phyloP scores from a whole-genome alignment of 148 eudicot species.

The Salicornia ramosissima region DNA sequence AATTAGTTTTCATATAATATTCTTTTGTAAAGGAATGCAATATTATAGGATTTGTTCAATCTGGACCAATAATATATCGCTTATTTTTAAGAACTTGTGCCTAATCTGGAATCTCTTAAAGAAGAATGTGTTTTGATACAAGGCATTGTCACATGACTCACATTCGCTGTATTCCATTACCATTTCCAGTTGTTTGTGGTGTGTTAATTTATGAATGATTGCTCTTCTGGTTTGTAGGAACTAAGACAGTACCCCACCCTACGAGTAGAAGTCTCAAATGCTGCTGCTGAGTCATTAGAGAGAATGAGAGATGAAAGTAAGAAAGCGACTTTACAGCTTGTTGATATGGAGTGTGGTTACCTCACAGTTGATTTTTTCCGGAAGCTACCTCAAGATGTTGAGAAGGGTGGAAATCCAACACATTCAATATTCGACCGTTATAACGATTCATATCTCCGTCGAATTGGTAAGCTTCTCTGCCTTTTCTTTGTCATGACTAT shows the following conservation, averaged over 20 bases:
- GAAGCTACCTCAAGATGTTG: slow-evolving; percentile 98
- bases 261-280: slow-evolving; percentile 72
- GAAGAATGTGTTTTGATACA: background rate
- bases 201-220: background rate
- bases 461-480: slow-evolving; percentile 57
- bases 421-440: slow-evolving; percentile 96
- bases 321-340: slow-evolving; percentile 82
- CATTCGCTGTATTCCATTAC: background rate
- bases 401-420: slow-evolving; percentile 99
- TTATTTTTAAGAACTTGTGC: too few species aligned
- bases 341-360: slow-evolving; percentile 93
- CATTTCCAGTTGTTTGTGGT: background rate
- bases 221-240: slow-evolving; percentile 53
- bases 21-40: background rate
- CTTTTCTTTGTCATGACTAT: background rate
- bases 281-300: slow-evolving; percentile 79
- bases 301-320: slow-evolving; percentile 92
- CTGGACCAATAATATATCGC: background rate
- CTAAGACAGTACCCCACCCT: slow-evolving; percentile 87
- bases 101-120: background rate
- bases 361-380: slow-evolving; percentile 90
- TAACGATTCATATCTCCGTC: slow-evolving; percentile 81
- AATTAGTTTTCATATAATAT: background rate
- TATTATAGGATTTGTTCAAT: background rate
- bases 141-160: background rate